Evolutionary conservation across 1,284 basidiomycete genomes (phyloP).

Genomic region (Malassezia caprae): DNA sequence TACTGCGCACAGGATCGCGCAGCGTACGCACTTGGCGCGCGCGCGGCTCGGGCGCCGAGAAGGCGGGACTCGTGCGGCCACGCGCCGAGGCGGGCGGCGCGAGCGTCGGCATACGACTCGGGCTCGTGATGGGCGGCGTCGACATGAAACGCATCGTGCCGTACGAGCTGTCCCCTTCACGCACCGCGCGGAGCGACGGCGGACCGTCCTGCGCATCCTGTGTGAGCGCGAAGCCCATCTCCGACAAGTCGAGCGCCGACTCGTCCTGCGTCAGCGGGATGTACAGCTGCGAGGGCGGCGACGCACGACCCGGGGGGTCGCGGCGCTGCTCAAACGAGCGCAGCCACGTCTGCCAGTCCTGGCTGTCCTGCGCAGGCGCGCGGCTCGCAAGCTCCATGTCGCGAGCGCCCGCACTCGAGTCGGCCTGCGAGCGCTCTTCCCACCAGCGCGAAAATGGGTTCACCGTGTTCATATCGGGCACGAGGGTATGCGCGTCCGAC

Average conservation of each 20-base stretch:
- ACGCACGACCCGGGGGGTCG: background rate
- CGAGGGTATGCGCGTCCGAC: background rate
- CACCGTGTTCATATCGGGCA: slow-evolving; percentile 7
- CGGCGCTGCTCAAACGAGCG: slow-evolving; percentile 3
- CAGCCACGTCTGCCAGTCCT: slow-evolving; percentile 7
- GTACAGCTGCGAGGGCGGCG: background rate
- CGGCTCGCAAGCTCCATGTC: background rate
- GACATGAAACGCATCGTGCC: background rate
- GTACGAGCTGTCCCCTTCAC: slow-evolving; percentile 1
- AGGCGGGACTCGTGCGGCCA: background rate
- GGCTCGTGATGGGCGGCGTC: background rate
- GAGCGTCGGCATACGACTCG: background rate
- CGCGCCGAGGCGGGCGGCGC: background rate
- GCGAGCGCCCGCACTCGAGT: background rate
- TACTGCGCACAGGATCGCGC: background rate
- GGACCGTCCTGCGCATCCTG: background rate
- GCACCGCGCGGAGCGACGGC: slow-evolving; percentile 2
- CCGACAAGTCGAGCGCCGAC: background rate
- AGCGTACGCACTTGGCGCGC: background rate
- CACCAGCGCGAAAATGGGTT: slow-evolving; percentile 16
- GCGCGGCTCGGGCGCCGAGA: background rate
- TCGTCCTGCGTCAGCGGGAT: background rate
- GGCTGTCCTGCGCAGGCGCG: background rate
- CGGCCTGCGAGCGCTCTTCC: slow-evolving; percentile 9
- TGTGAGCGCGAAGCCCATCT: slow-evolving; percentile 7